A percentile compares a stretch with the other conserved stretches of the same genome.
phyloP scores from a whole-genome alignment of 495 filamentous ascomycete genomes.

The Penicillium bovifimosum region DNA sequence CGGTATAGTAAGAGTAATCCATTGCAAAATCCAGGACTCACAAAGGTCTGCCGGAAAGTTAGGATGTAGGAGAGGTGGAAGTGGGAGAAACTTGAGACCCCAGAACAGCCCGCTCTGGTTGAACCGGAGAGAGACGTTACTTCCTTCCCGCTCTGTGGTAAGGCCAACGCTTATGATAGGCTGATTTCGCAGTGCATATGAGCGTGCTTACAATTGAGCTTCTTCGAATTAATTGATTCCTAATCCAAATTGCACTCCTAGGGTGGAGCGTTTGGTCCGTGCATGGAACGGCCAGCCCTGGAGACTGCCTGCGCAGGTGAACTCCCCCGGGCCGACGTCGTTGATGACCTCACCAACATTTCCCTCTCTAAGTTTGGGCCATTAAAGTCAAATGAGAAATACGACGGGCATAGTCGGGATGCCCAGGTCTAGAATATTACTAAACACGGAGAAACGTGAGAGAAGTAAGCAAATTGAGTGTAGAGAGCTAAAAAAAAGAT shows the following conservation, averaged over 20 bases:
- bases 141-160: too few relatives aligned
- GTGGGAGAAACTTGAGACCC: neutral
- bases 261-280: slow-evolving; percentile 8
- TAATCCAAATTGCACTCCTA: neutral
- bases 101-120: too few relatives aligned
- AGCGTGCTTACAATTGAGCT: too few relatives aligned
- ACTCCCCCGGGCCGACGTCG: too few relatives aligned
- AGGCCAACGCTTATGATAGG: too few relatives aligned
- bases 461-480: slow-evolving; percentile 8
- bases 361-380: neutral
- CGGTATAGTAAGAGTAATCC: slow-evolving; percentile 39
- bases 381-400: neutral
- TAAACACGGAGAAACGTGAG: neutral
- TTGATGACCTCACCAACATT: slow-evolving; percentile 21
- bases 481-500: slow-evolving; percentile 11
- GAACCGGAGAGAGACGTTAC: too few relatives aligned
- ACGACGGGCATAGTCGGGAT: too few relatives aligned
- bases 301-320: too few relatives aligned
- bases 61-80: neutral
- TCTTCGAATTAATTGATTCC: too few relatives aligned
- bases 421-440: neutral
- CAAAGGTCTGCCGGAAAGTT: neutral
- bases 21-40: slow-evolving; percentile 15
- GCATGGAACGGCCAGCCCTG: neutral
- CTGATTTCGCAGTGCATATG: too few relatives aligned